These are phyloP conservation scores for Penicilliopsis zonata DNA, from an alignment of 495 filamentous ascomycete species.

Conservation along the genomic window DNA sequence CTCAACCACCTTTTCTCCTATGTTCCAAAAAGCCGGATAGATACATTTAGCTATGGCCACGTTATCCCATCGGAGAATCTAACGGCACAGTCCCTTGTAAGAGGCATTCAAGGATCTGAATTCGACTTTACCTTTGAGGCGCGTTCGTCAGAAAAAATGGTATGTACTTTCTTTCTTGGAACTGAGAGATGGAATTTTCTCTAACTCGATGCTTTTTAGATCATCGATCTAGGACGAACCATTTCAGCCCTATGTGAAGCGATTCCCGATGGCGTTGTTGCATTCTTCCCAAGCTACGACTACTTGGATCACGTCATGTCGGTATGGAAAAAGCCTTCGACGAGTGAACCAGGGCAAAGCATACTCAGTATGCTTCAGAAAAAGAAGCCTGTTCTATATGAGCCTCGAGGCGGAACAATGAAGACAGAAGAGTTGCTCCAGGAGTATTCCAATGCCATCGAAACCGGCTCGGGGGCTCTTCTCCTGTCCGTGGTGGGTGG, in stretches of 20 bases:
- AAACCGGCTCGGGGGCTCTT: slow-evolving; percentile 56
- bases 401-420: slow-evolving; percentile 39
- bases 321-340: slow-evolving; percentile 46
- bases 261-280: slow-evolving; percentile 86
- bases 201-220: slow-evolving; percentile 24
- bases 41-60: slow-evolving; percentile 84
- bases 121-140: slow-evolving; percentile 86
- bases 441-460: slow-evolving; percentile 59
- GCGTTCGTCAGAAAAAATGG: slow-evolving; percentile 45
- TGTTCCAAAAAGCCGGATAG: slow-evolving; percentile 48
- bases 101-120: slow-evolving; percentile 40
- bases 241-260: slow-evolving; percentile 56
- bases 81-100: slow-evolving; percentile 52
- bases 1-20: slow-evolving; percentile 73
- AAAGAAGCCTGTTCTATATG: slow-evolving; percentile 57
- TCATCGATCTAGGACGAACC: slow-evolving; percentile 61
- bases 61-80: slow-evolving; percentile 80
- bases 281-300: slow-evolving; percentile 91
- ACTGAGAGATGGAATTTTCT: slow-evolving; percentile 29
- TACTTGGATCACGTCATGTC: slow-evolving; percentile 66
- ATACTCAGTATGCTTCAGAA: slow-evolving; percentile 27
- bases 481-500: slow-evolving; percentile 93
- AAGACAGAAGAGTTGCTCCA: slow-evolving; percentile 54
- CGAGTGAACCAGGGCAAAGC: slow-evolving; percentile 16
- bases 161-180: slow-evolving; percentile 11